Percentiles rank a stretch among this genome's conserved stretches.
Evolutionary conservation across 1,284 basidiomycete genomes (phyloP).

Genomic region (Boletus smithii): DNA sequence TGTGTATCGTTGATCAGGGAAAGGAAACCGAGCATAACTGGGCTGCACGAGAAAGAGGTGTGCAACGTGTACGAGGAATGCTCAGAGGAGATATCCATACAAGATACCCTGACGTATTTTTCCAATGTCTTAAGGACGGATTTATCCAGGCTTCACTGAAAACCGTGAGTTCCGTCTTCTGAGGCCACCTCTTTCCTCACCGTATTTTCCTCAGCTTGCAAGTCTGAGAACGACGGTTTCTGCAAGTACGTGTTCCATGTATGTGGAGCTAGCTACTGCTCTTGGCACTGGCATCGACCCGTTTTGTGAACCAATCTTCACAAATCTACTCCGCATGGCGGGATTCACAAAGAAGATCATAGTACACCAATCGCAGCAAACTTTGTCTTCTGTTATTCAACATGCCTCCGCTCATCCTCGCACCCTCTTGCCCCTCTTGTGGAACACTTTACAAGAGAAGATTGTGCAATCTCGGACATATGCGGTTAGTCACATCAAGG

Average conservation of each 20-base stretch:
- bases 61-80: slow-evolving; percentile 88
- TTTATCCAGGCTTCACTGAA: slow-evolving; percentile 85
- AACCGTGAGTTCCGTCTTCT: slow-evolving; percentile 54
- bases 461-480: slow-evolving; percentile 76
- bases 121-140: slow-evolving; percentile 69
- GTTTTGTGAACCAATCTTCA: slow-evolving; percentile 72
- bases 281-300: slow-evolving; percentile 75
- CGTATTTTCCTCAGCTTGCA: slow-evolving; percentile 51
- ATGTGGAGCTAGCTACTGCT: slow-evolving; percentile 69
- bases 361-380: slow-evolving; percentile 81
- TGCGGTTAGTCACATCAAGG: slow-evolving; percentile 64
- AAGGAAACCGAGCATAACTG: slow-evolving; percentile 98
- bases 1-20: slow-evolving; percentile 49
- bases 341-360: slow-evolving; percentile 95
- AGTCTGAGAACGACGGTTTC: slow-evolving; percentile 93
- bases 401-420: slow-evolving; percentile 74
- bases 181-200: slow-evolving; percentile 3
- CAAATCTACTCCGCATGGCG: slow-evolving; percentile 81
- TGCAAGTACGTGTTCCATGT: slow-evolving; percentile 74
- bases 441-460: slow-evolving; percentile 78
- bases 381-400: slow-evolving; percentile 66
- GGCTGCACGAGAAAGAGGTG: slow-evolving; percentile 76
- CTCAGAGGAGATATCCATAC: slow-evolving; percentile 78
- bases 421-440: slow-evolving; percentile 69
- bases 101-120: slow-evolving; percentile 73